Base-by-base conservation (phyloP, 345 rosid species). In the Moricandia moricandioides region DNA sequence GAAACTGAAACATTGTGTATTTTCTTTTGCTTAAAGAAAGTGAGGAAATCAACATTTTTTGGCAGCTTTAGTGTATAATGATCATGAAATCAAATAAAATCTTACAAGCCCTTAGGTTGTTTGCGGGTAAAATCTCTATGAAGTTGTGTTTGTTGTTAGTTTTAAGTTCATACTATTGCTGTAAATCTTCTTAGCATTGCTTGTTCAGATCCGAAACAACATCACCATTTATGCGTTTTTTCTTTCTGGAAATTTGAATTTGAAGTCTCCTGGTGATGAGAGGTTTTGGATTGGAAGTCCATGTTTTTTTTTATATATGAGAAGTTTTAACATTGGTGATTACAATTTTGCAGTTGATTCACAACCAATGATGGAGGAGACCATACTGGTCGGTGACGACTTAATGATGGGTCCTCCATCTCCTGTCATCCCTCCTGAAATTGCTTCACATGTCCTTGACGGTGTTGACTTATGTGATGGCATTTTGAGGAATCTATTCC, bases 321-420 rank as follows among this genome's bases (percentile, higher is more conserved):
- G 45, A 51, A 2, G 34, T 40, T 62, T 21, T 67, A 67, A 52
- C 33, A 40, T 31, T 67, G 33, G 7, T 61, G n/a, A 35, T 59
- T 29, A 39, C 6, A 51, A 67, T 61, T 80, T 16, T 78, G 33
- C 82, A 95, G 99, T 92, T 21, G 97, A 92, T 88, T 79, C 99
- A 45, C 90, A 95, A 62, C 96, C 97, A 45, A 84, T 81, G 7
- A 92, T 95, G 96, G 99, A 92, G 87, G 97, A 95, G 84, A 92
- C 96, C 29, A 90, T 95, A 66, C 71, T 92, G 84, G 97, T 92
- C 1, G 93, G 97, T 63, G 99, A 90, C 73, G 97, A 95, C 82
- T 82, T 95, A 1, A 95, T 95, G 99, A 84, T 55, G 89, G 96
- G 98, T 16, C 97, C 90, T 35, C 96, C 97, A 59, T 92, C 97